A percentile compares a stretch with the other conserved stretches of the same genome.
phyloP scores from a whole-genome alignment of 2,329 filamentous ascomycete species.

The Fusarium ambrosium region DNA sequence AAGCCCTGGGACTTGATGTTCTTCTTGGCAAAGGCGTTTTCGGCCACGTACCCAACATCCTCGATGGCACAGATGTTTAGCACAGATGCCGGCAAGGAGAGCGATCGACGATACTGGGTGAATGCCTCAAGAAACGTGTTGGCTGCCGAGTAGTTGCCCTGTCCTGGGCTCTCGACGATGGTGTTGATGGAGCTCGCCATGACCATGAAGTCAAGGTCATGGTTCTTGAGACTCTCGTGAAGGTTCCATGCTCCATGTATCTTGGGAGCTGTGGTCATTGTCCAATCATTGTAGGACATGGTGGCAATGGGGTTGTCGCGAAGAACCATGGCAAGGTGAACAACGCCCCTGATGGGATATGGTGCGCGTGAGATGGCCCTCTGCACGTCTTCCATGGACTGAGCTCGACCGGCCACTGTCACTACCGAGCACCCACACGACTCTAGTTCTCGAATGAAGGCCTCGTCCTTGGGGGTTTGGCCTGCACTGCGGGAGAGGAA shows the following conservation, averaged over 20 bases:
- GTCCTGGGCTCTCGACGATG: not conserved
- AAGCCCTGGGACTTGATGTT: slow-evolving; percentile 3
- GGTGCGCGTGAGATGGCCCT: not conserved
- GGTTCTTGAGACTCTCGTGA: not conserved
- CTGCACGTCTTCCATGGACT: not conserved
- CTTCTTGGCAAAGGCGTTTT: not conserved
- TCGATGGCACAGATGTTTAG: slow-evolving; percentile 2
- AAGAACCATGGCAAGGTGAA: slow-evolving; percentile 8
- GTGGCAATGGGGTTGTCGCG: not conserved
- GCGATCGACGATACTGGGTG: not conserved
- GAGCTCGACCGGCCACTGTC: not conserved
- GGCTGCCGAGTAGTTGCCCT: slow-evolving; percentile 8
- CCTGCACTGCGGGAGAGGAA: slow-evolving; percentile 1
- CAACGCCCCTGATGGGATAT: not conserved
- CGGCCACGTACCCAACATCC: slow-evolving; percentile 2
- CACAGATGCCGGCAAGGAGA: not conserved
- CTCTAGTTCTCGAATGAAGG: not conserved
- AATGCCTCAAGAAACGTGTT: slow-evolving; percentile 9
- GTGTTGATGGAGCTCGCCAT: slow-evolving; percentile 3
- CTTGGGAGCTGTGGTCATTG: not conserved
- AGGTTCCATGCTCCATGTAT: slow-evolving; percentile 7
- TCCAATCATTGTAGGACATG: slow-evolving; percentile 1
- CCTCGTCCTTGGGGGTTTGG: not conserved
- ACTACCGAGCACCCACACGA: not conserved
- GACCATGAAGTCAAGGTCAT: slow-evolving; percentile 6